Evolutionary conservation across 2,329 filamentous ascomycete species (phyloP).

Genomic region (Knufia petricola): DNA sequence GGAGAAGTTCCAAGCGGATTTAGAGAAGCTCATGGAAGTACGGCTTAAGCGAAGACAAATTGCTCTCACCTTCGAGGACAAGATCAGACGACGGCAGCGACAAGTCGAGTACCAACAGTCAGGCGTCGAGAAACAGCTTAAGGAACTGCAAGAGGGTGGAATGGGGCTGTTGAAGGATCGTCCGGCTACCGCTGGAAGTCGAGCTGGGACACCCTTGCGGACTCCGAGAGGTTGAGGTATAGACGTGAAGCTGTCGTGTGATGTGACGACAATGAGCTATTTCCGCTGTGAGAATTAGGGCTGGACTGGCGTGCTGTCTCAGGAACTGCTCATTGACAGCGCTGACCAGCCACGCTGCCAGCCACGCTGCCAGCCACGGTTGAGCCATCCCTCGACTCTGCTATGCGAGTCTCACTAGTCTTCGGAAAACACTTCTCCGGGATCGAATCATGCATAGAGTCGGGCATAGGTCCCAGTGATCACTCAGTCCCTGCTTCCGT

Average conservation of each 20-base stretch:
- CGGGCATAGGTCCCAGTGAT: not conserved
- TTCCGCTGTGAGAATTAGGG: no score
- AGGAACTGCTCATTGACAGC: no score
- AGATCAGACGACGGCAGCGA: slow-evolving; percentile 46
- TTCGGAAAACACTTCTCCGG: not conserved
- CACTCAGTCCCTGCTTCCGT: slow-evolving; percentile 30
- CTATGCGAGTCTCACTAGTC: not conserved
- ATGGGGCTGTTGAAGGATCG: slow-evolving; percentile 37
- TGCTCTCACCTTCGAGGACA: slow-evolving; percentile 44
- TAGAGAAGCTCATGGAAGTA: slow-evolving; percentile 43
- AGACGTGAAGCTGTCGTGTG: no score
- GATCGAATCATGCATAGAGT: no score
- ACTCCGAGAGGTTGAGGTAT: not conserved
- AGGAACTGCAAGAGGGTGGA: slow-evolving; percentile 47
- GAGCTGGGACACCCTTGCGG: not conserved
- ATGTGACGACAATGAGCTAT: no score
- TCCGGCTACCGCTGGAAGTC: not conserved
- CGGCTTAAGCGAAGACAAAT: slow-evolving; percentile 46
- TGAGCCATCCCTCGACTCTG: no score
- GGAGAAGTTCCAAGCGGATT: slow-evolving; percentile 42
- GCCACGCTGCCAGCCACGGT: no score
- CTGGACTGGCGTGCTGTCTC: no score
- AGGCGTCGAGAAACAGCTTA: slow-evolving; percentile 41
- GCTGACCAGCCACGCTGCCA: no score
- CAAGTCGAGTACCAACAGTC: slow-evolving; percentile 40